Percentiles rank a stretch among this genome's conserved stretches.
These are phyloP conservation scores for Porcisia hertigi DNA, from an alignment of 208 protist genomes.

Conservation along the genomic window DNA sequence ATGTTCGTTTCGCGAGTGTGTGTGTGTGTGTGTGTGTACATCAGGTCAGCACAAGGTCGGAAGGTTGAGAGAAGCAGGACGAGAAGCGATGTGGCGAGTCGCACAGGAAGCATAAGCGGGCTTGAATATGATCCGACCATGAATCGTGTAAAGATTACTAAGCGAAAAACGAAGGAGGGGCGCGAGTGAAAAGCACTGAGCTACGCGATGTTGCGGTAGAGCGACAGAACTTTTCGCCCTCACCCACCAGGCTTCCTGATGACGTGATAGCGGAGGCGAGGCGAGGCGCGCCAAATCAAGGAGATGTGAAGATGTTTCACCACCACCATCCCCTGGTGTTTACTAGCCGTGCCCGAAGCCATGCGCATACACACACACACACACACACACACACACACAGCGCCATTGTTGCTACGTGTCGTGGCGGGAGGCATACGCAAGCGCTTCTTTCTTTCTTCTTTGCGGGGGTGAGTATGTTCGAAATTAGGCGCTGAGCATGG, in stretches of 20 bases:
- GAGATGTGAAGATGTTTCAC: neutral
- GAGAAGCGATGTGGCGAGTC: neutral
- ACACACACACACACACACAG: neutral
- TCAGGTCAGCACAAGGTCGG: neutral
- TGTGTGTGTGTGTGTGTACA: neutral
- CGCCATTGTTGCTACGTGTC: neutral
- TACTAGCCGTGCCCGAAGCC: neutral
- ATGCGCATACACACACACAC: neutral
- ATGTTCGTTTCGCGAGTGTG: neutral
- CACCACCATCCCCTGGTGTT: no score
- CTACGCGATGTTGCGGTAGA: neutral
- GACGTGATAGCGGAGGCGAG: neutral
- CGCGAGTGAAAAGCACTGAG: neutral
- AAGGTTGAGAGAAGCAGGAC: neutral
- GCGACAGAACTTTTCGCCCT: neutral
- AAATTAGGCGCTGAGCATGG: no score
- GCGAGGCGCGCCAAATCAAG: neutral
- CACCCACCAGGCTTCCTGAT: no score
- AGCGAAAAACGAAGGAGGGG: constrained; percentile 3
- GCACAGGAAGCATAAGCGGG: neutral
- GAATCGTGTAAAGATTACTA: neutral
- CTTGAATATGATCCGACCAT: neutral
- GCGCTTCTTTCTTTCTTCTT: neutral
- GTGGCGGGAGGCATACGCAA: neutral
- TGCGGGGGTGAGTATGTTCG: neutral